A percentile compares a stretch with the other conserved stretches of the same genome.
These are phyloP conservation scores for Penicillium salamii DNA, from an alignment of 495 filamentous ascomycete species.

Conservation along the genomic window DNA sequence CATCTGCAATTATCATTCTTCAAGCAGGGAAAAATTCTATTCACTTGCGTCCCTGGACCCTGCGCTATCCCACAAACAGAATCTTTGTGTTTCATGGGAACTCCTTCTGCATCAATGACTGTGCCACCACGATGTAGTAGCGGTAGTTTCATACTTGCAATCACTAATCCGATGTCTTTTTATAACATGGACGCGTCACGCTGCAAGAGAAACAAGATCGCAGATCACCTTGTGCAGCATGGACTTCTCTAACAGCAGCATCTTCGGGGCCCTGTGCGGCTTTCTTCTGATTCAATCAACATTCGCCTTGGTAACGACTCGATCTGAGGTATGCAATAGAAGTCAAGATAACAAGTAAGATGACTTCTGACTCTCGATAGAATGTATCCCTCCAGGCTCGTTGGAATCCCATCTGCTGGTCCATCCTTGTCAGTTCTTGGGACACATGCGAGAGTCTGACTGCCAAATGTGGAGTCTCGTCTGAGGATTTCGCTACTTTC, in stretches of 20 bases:
- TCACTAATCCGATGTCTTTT: no score
- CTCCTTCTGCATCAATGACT: slow-evolving; percentile 2
- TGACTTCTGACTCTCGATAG: not conserved
- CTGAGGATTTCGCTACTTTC: not conserved
- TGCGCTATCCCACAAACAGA: not conserved
- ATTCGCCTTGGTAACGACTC: not conserved
- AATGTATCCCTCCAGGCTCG: not conserved
- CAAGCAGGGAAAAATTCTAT: no score
- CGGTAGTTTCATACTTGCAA: no score
- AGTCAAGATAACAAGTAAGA: not conserved
- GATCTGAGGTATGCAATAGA: not conserved
- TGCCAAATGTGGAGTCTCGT: not conserved
- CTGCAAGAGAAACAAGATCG: not conserved
- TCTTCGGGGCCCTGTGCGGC: not conserved
- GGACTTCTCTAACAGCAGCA: not conserved
- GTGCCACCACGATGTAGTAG: not conserved
- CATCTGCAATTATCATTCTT: no score
- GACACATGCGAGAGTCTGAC: not conserved
- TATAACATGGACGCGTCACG: not conserved
- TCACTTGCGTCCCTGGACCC: not conserved
- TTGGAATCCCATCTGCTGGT: not conserved
- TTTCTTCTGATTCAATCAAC: not conserved
- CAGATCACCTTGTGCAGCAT: not conserved
- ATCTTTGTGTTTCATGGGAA: not conserved
- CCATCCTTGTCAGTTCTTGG: not conserved